phyloP scores from a whole-genome alignment of 805 yeast genomes.

The Candida ortonii region DNA sequence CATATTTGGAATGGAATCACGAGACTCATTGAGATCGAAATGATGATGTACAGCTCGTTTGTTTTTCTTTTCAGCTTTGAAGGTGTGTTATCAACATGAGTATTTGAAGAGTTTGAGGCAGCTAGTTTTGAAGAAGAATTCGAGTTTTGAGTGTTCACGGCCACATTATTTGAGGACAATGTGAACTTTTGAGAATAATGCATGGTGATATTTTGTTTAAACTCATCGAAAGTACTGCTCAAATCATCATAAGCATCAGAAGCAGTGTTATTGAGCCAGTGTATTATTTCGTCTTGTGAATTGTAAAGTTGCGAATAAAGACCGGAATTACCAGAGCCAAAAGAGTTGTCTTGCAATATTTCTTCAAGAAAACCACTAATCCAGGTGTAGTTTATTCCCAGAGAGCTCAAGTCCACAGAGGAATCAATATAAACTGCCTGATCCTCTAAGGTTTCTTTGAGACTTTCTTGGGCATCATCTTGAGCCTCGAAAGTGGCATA shows the following conservation, averaged over 20 bases:
- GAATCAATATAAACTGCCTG: conserved; percentile 18
- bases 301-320: conserved; percentile 6
- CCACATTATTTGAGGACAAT: no score
- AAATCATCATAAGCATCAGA: neutral
- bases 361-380: conserved; percentile 9
- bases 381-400: conserved; percentile 19
- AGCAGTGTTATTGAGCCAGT: neutral
- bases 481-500: conserved; percentile 10
- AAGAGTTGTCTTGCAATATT: neutral
- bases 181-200: no score
- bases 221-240: neutral
- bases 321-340: conserved; percentile 2
- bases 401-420: conserved; percentile 7
- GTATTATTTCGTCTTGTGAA: conserved; percentile 1
- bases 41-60: conserved; percentile 1
- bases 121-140: neutral
- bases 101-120: neutral
- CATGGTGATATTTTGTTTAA: neutral
- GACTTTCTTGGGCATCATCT: conserved; percentile 5
- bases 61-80: neutral
- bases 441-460: conserved; percentile 10
- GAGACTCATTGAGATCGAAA: conserved; percentile 1
- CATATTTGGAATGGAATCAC: conserved; percentile 7
- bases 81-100: neutral
- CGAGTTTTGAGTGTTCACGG: no score